A percentile compares a stretch with the other conserved stretches of the same genome.
phyloP scores from a whole-genome alignment of 1,284 basidiomycete species.

The Heterobasidion occidentale region DNA sequence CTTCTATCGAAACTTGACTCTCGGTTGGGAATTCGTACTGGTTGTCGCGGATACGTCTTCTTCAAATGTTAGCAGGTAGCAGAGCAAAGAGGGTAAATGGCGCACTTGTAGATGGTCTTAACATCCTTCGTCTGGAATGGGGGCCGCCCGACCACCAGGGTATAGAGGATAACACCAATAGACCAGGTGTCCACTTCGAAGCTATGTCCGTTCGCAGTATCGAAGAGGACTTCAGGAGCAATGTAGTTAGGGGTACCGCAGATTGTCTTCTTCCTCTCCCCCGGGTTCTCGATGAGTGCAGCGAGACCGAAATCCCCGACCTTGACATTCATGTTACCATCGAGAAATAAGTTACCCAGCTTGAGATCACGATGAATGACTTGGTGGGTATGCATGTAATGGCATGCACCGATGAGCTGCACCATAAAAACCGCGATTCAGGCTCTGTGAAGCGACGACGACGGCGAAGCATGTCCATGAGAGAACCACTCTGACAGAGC shows the following conservation, averaged over 20 bases:
- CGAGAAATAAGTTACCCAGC: slow-evolving; percentile 93
- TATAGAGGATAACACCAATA: slow-evolving; percentile 95
- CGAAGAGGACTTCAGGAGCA: slow-evolving; percentile 95
- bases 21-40: slow-evolving; percentile 89
- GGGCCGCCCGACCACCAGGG: slow-evolving; percentile 87
- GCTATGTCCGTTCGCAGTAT: slow-evolving; percentile 92
- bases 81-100: slow-evolving; percentile 3
- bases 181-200: slow-evolving; percentile 99
- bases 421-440: slow-evolving; percentile 91
- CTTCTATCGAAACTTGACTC: slow-evolving; percentile 64
- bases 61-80: slow-evolving; percentile 4
- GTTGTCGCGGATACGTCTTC: slow-evolving; percentile 89
- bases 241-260: slow-evolving; percentile 99
- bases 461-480: slow-evolving; percentile 88
- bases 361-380: slow-evolving; percentile 97
- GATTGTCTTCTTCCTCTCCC: slow-evolving; percentile 97
- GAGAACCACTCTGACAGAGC: slow-evolving; percentile 82
- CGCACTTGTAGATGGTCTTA: slow-evolving; percentile 87
- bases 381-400: slow-evolving; percentile 94
- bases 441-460: slow-evolving; percentile 88
- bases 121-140: slow-evolving; percentile 99
- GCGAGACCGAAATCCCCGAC: slow-evolving; percentile 98
- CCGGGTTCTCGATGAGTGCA: slow-evolving; percentile 92
- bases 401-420: slow-evolving; percentile 91
- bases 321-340: slow-evolving; percentile 89